Percentiles rank a stretch among this genome's conserved stretches.
Conservation (phyloP, 1,139 yeast species). For the Lizanozyma gosingica region DNA sequence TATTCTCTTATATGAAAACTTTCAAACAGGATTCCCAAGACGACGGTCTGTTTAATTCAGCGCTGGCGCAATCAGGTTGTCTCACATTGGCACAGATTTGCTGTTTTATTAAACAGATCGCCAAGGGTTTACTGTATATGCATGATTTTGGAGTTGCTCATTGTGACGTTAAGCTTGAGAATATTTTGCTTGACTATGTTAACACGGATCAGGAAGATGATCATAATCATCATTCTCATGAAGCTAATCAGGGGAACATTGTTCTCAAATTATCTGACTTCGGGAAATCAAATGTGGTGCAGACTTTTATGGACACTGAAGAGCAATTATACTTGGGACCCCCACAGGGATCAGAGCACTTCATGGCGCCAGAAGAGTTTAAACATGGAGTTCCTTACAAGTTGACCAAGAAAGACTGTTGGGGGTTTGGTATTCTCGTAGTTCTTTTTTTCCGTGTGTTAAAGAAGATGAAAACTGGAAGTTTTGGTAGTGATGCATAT, state of each 20-base stretch:
- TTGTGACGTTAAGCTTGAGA: slow-evolving; percentile 67
- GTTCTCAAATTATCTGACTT: slow-evolving; percentile 55
- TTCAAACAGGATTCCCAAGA: slow-evolving; percentile 18
- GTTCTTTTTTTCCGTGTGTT: neutral
- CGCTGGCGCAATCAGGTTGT: neutral
- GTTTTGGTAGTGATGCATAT: neutral
- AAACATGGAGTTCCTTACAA: slow-evolving; percentile 37
- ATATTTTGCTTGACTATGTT: slow-evolving; percentile 32
- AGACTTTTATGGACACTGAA: slow-evolving; percentile 59
- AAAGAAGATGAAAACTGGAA: neutral
- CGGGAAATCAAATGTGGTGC: slow-evolving; percentile 71
- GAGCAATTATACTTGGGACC: slow-evolving; percentile 49
- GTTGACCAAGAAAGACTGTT: slow-evolving; percentile 53
- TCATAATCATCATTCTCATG: neutral
- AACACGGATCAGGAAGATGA: slow-evolving; percentile 1
- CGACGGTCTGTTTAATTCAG: slow-evolving; percentile 21
- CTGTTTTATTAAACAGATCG: slow-evolving; percentile 60
- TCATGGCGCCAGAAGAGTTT: slow-evolving; percentile 67
- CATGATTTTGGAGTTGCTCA: slow-evolving; percentile 72
- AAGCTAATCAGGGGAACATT: slow-evolving; percentile 34
- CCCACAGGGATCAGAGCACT: slow-evolving; percentile 66
- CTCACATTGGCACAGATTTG: slow-evolving; percentile 48
- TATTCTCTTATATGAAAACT: slow-evolving; percentile 37
- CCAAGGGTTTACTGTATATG: slow-evolving; percentile 57
- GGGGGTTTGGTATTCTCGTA: slow-evolving; percentile 57